Evolutionary conservation across 805 yeast species (phyloP).

Genomic region (Candida ulmi): DNA sequence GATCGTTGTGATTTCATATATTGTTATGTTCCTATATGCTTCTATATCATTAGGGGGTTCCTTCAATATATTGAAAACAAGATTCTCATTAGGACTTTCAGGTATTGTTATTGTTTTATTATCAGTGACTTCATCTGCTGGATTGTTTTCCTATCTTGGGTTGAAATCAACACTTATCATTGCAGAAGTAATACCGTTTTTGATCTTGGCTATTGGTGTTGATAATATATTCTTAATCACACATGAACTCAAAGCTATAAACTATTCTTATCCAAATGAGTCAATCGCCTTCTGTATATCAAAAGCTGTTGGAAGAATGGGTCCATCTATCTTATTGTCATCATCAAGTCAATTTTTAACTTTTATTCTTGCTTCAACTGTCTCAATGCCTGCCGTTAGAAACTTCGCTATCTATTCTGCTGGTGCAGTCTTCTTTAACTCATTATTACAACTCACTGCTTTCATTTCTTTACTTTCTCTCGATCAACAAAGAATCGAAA

Average conservation of each 20-base stretch:
- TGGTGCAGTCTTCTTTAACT: constrained; percentile 74
- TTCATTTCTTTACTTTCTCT: constrained; percentile 68
- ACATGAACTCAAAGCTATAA: constrained; percentile 63
- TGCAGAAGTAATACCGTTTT: constrained; percentile 94
- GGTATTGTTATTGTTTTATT: constrained; percentile 79
- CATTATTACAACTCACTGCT: constrained; percentile 72
- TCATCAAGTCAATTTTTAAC: constrained; percentile 75
- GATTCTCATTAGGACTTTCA: constrained; percentile 72
- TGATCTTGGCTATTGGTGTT: constrained; percentile 92
- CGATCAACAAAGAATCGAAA: constrained; percentile 59
- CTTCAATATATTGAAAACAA: constrained; percentile 43
- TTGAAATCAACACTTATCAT: constrained; percentile 84
- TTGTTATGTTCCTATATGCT: constrained; percentile 84
- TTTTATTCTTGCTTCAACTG: constrained; percentile 71
- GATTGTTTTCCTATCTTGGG: constrained; percentile 70
- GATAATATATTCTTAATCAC: constrained; percentile 87
- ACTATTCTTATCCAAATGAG: constrained; percentile 39
- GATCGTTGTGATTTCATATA: constrained; percentile 67
- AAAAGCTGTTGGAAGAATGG: constrained; percentile 63
- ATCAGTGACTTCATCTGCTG: constrained; percentile 80
- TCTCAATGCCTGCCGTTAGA: constrained; percentile 93
- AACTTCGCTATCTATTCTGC: constrained; percentile 92
- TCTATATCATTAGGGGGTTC: constrained; percentile 67
- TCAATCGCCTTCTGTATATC: constrained; percentile 55
- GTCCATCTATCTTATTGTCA: constrained; percentile 82